A percentile compares a stretch with the other conserved stretches of the same genome.
Conservation (phyloP, 2,329 filamentous ascomycete genomes). For the Clonostachys sp. region DNA sequence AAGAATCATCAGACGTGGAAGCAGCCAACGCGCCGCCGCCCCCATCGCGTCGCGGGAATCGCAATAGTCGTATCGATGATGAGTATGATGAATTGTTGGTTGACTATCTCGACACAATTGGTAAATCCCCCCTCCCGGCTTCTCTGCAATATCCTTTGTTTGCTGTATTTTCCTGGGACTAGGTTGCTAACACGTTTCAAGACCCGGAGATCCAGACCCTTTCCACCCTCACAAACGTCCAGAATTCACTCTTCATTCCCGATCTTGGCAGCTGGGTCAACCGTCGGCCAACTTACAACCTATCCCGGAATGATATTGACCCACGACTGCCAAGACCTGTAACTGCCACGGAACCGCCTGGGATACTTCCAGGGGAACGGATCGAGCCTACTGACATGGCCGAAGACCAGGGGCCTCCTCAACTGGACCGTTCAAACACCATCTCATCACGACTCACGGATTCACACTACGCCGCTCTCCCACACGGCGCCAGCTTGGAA, state of each 20-base stretch:
- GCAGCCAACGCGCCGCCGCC: too few relatives aligned
- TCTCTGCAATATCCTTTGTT: background rate
- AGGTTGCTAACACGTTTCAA: constrained; percentile 22
- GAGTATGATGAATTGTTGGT: constrained; percentile 32
- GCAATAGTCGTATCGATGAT: constrained; percentile 7
- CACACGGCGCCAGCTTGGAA: constrained; percentile 66
- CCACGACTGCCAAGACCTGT: background rate
- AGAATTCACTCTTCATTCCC: constrained; percentile 84
- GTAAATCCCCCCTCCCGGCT: constrained; percentile 11
- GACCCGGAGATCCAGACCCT: constrained; percentile 81
- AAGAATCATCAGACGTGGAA: background rate
- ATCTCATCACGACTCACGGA: constrained; percentile 66
- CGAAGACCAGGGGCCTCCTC: constrained; percentile 4
- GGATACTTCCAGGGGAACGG: background rate
- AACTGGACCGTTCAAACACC: constrained; percentile 40
- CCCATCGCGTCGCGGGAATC: too few relatives aligned
- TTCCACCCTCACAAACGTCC: constrained; percentile 81
- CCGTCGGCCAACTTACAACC: constrained; percentile 71
- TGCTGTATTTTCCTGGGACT: background rate
- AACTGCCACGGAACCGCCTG: background rate
- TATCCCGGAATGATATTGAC: constrained; percentile 43
- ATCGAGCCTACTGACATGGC: background rate
- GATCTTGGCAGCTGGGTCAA: constrained; percentile 74
- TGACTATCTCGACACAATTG: constrained; percentile 32
- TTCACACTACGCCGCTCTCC: constrained; percentile 73